These are phyloP conservation scores for Botrytis fabae DNA, from an alignment of 2,329 filamentous ascomycete genomes.

Conservation along the genomic window DNA sequence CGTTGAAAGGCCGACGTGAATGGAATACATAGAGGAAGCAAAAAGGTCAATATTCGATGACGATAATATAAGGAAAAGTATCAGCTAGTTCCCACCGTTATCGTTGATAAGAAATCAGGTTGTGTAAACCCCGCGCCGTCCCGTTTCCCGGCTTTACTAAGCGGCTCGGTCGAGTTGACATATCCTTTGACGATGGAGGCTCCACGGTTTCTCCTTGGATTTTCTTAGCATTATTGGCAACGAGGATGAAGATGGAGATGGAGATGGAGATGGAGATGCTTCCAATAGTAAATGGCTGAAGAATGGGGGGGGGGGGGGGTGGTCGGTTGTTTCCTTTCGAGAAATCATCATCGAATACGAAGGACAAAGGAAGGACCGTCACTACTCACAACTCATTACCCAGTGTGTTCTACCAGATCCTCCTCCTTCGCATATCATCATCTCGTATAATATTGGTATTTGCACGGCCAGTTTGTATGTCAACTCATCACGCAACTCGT, in stretches of 20 bases:
- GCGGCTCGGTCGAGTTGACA: conserved; percentile 2
- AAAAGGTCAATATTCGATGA: conserved; percentile 16
- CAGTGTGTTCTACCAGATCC: not conserved
- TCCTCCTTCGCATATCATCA: not conserved
- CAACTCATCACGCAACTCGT: not conserved
- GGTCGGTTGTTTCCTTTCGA: not conserved
- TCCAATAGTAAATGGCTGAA: not conserved
- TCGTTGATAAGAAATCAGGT: conserved; percentile 7
- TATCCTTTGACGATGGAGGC: not conserved
- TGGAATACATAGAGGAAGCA: conserved; percentile 6
- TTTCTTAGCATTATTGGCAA: not conserved
- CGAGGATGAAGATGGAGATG: not conserved
- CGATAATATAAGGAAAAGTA: conserved; percentile 15
- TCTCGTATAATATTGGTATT: not conserved
- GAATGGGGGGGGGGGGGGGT: not conserved
- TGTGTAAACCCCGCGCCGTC: conserved; percentile 3
- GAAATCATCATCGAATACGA: not conserved
- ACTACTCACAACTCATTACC: too few relatives aligned
- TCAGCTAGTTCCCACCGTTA: conserved; percentile 11
- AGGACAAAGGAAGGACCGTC: not conserved
- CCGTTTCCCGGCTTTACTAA: not conserved
- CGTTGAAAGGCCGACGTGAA: conserved; percentile 15
- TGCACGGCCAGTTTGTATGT: not conserved
- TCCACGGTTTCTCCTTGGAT: not conserved
- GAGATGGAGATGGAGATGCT: not conserved